Percentiles rank a stretch among this genome's conserved stretches.
Evolutionary conservation across 257 asterid species (phyloP).

Genomic region (Mitragyna speciosa): DNA sequence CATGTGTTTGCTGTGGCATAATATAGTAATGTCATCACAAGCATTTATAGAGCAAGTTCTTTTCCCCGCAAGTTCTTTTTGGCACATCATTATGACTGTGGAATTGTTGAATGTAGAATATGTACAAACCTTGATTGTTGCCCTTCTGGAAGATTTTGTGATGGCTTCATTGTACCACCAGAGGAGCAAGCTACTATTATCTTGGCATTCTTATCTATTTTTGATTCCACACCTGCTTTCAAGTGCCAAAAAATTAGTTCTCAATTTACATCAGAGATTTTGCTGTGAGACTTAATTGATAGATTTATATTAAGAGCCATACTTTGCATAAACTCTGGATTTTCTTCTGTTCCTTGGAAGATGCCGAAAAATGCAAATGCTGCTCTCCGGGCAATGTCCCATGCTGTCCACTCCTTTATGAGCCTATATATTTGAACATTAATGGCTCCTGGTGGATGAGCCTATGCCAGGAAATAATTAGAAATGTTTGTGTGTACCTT

Average conservation of each 20-base stretch:
- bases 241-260: conserved; percentile 18
- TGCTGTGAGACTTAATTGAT: not conserved
- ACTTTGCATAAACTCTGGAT: conserved; percentile 80
- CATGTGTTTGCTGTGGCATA: not conserved
- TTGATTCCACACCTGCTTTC: conserved; percentile 75
- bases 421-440: conserved; percentile 94
- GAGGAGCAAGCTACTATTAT: conserved; percentile 89
- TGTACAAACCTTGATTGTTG: conserved; percentile 68
- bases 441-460: conserved; percentile 87
- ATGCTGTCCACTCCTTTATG: conserved; percentile 97
- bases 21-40: not conserved
- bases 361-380: conserved; percentile 97
- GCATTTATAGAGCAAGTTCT: not conserved
- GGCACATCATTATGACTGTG: not conserved
- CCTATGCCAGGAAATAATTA: conserved; percentile 43
- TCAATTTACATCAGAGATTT: not conserved
- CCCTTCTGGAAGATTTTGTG: conserved; percentile 91
- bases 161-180: conserved; percentile 80
- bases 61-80: not conserved
- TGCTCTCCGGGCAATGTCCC: conserved; percentile 94
- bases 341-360: conserved; percentile 91
- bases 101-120: not conserved
- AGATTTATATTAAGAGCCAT: conserved; percentile 4
- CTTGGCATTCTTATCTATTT: conserved; percentile 67
- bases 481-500: not conserved